Conservation (phyloP, 331 rosid species). For the Dryas integrifolia region DNA sequence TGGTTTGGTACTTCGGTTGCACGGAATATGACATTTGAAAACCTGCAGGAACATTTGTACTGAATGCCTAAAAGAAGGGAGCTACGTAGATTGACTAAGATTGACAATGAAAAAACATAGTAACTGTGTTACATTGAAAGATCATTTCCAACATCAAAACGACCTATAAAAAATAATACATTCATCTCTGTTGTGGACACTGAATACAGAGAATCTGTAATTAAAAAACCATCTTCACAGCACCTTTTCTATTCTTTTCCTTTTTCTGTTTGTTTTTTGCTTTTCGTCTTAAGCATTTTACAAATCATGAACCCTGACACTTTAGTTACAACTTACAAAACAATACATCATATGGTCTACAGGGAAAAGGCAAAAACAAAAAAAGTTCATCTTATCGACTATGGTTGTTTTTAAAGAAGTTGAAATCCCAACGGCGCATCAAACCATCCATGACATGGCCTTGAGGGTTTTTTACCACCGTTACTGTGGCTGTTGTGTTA, state of each 20-base stretch:
- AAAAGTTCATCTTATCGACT: constrained; percentile 39
- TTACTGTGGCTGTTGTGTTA: constrained; percentile 71
- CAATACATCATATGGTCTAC: constrained; percentile 30
- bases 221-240: constrained; percentile 23
- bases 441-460: constrained; percentile 68
- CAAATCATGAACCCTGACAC: constrained; percentile 41
- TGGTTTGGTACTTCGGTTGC: neutral
- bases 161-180: neutral
- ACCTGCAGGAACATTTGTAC: neutral
- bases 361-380: neutral
- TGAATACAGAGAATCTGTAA: neutral
- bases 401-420: constrained; percentile 61
- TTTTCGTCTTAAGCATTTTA: constrained; percentile 41
- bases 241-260: constrained; percentile 14
- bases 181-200: neutral
- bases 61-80: neutral
- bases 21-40: neutral
- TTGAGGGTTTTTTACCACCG: constrained; percentile 64
- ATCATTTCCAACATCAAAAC: neutral
- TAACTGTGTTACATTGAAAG: neutral
- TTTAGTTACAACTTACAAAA: constrained; percentile 39
- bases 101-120: neutral
- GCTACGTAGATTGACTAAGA: neutral
- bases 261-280: constrained; percentile 9
- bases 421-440: constrained; percentile 90